A percentile compares a stretch with the other conserved stretches of the same genome.
These are phyloP conservation scores for Aspergillus pseudoglaucus DNA, from an alignment of 2,329 filamentous ascomycete genomes.

Conservation along the genomic window DNA sequence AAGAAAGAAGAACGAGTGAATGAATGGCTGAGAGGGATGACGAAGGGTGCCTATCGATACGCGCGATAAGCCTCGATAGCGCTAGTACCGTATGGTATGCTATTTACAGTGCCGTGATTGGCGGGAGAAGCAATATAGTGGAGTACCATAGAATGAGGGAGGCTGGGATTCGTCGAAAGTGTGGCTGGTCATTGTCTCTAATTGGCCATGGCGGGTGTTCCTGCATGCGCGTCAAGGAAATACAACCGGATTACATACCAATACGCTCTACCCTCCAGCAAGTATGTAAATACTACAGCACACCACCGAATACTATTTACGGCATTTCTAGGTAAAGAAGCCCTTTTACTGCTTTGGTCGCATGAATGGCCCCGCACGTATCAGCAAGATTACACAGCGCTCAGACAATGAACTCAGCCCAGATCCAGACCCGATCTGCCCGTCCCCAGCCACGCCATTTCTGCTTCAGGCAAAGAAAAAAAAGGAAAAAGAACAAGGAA, in stretches of 20 bases:
- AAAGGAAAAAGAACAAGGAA: background rate
- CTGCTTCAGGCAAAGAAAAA: background rate
- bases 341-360: too few species aligned
- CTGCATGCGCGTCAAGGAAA: conserved; percentile 1
- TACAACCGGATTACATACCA: background rate
- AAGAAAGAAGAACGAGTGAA: background rate
- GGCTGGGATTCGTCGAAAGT: background rate
- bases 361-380: background rate
- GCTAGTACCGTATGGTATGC: background rate
- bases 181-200: background rate
- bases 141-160: background rate
- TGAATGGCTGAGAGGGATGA: background rate
- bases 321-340: too few species aligned
- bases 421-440: background rate
- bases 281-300: too few species aligned
- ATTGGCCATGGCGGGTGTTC: conserved; percentile 1
- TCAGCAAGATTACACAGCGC: background rate
- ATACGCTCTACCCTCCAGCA: background rate
- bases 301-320: too few species aligned
- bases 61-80: background rate
- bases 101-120: background rate
- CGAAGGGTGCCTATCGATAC: background rate
- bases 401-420: background rate
- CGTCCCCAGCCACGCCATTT: background rate
- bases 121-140: background rate